Percentiles rank a stretch among this genome's conserved stretches.
These are phyloP conservation scores for Nicotiana benthamiana DNA, from an alignment of 257 asterid genomes.

Conservation along the genomic window DNA sequence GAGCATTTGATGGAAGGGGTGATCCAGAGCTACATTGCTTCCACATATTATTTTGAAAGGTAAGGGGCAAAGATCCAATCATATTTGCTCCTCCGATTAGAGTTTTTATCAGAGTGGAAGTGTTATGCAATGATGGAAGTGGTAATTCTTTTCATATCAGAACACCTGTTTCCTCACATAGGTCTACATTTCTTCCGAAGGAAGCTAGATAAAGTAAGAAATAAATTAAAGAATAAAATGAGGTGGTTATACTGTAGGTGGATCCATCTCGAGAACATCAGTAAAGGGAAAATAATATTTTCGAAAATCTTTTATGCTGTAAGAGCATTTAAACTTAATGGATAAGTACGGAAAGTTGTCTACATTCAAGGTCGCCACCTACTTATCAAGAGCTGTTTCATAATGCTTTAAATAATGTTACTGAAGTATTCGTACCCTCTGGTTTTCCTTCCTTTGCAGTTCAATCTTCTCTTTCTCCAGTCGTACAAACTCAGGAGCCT, in stretches of 20 bases:
- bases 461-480: slow-evolving; percentile 47
- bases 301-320: not conserved
- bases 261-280: not conserved
- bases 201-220: not conserved
- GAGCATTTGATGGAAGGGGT: not conserved
- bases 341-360: not conserved
- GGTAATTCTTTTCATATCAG: not conserved
- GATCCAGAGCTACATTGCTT: not conserved
- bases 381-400: not conserved
- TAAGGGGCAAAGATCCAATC: not conserved
- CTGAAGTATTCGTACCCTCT: slow-evolving; percentile 38
- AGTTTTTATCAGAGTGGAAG: not conserved
- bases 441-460: slow-evolving; percentile 51
- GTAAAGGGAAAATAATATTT: not conserved
- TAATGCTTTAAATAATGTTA: not conserved
- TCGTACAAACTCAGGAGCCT: slow-evolving; percentile 55
- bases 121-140: not conserved
- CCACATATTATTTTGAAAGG: not conserved
- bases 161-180: not conserved
- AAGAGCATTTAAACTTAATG: not conserved
- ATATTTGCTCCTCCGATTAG: not conserved
- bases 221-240: not conserved
- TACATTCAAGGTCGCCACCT: not conserved
- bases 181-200: not conserved
- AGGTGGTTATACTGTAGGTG: not conserved